Evolutionary conservation across 495 filamentous ascomycete genomes (phyloP), one percentile per base, ranked within the genome.

Genomic region (Aspergillus olivimuriae): DNA sequence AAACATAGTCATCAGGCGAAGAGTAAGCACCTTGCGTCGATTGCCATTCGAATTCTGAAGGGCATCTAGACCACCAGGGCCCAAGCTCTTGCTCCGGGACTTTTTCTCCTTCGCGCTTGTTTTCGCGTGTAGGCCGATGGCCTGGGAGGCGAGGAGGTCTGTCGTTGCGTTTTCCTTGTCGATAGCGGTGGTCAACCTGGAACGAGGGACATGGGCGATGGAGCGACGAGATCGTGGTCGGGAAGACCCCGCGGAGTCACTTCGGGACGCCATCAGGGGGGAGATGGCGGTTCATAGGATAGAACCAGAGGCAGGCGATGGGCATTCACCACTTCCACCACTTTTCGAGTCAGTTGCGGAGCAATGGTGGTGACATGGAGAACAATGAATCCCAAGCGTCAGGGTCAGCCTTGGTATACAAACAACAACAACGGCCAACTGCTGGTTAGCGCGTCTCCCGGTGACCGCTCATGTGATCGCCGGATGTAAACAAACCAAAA

Each of bases 21-120:
- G 41, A 34, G n/a, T 34, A 58, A 62, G 47, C 80, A 89, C 88
- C 68, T 85, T 83, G 63, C 85, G 79, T 46, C 86, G 71, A 62
- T 96, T 96, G 10, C 87, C 90, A 56, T 73, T 78, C 16, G 78
- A 80, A 47, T 82, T 74, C 60, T 88, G 87, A 32, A 94, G 72
- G 40, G 80, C 80, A 69, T 89, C 89, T 23, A 95, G 65, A 39
- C 91, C 87, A 16, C 89, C 92, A 17, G 91, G 91, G 2, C 92
- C 92, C 47, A 98, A 78, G 60, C 89, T 95, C 65, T 95, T 96
- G 62, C 92, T 96, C 39, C 92, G 79, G 24, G 82, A 86, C 65
- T 94, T 94, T 63, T 83, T 87, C 12, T 73, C 64, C 37, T 70
- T 72, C 7, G 62, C 50, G 46, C 56, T 60, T 18, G 45, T 19